Percentiles rank a stretch among this genome's conserved stretches.
Evolutionary conservation across 345 rosid species (phyloP).

Genomic region (Pugionium cornutum): DNA sequence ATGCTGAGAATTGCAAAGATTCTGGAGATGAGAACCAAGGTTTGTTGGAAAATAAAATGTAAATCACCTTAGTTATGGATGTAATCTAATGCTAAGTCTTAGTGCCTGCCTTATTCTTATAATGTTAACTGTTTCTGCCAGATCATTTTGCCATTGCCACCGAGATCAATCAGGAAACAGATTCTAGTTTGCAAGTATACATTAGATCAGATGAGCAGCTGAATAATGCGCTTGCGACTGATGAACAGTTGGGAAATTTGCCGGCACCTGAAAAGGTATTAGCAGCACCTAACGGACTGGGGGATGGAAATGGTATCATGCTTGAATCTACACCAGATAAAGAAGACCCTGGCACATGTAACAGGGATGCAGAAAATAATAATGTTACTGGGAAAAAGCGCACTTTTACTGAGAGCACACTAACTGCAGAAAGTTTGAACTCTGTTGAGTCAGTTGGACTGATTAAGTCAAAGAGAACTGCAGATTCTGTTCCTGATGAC

Average conservation of each 20-base stretch:
- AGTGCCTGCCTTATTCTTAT: slow-evolving; percentile 18
- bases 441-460: slow-evolving; percentile 69
- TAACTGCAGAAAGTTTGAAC: slow-evolving; percentile 63
- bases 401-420: slow-evolving; percentile 69
- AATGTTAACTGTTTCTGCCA: slow-evolving; percentile 24
- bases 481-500: slow-evolving; percentile 82
- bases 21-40: slow-evolving; percentile 32
- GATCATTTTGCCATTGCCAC: slow-evolving; percentile 25
- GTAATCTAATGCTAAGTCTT: slow-evolving; percentile 25
- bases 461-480: slow-evolving; percentile 56
- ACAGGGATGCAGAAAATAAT: slow-evolving; percentile 45
- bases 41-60: slow-evolving; percentile 29
- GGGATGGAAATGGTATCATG: slow-evolving; percentile 51
- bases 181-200: slow-evolving; percentile 47
- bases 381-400: slow-evolving; percentile 71
- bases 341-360: slow-evolving; percentile 48
- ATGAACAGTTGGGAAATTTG: slow-evolving; percentile 45
- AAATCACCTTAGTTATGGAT: background rate
- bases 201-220: slow-evolving; percentile 44
- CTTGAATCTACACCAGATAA: slow-evolving; percentile 65
- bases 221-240: slow-evolving; percentile 38
- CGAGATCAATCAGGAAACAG: slow-evolving; percentile 48
- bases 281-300: slow-evolving; percentile 51
- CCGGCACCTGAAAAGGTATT: slow-evolving; percentile 53
- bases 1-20: slow-evolving; percentile 46